Evolutionary conservation across 495 filamentous ascomycete genomes (phyloP).

Genomic region (Hyphodiscus hymeniophilus): DNA sequence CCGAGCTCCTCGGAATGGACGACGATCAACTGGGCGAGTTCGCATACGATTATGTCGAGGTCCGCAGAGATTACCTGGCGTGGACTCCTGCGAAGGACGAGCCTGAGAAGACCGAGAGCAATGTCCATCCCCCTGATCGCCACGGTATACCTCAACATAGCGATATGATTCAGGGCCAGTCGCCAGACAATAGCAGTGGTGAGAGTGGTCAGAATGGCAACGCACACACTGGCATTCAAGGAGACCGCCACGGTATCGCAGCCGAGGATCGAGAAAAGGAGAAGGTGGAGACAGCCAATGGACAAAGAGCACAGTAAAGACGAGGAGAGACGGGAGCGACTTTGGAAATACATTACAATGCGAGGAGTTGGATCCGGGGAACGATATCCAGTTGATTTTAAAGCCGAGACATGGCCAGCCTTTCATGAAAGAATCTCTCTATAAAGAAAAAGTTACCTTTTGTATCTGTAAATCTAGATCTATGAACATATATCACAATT

Average conservation of each 20-base stretch:
- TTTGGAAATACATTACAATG: not conserved
- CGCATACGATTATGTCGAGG: conserved; percentile 98
- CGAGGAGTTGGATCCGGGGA: not conserved
- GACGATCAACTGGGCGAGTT: conserved; percentile 99
- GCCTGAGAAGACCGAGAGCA: conserved; percentile 48
- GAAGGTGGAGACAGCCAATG: not conserved
- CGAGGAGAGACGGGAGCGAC: not conserved
- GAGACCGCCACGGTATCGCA: conserved; percentile 36
- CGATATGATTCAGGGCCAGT: conserved; percentile 50
- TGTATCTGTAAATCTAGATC: too few relatives aligned
- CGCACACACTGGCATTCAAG: conserved; percentile 14
- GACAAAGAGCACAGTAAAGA: too few relatives aligned
- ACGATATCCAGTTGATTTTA: not conserved
- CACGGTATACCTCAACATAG: conserved; percentile 79
- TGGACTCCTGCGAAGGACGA: conserved; percentile 68
- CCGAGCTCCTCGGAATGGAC: conserved; percentile 97
- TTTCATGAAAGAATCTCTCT: too few relatives aligned
- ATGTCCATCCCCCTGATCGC: conserved; percentile 58
- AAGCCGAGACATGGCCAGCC: not conserved
- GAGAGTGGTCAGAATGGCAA: not conserved
- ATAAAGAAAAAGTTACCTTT: too few relatives aligned
- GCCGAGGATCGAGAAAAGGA: conserved; percentile 22
- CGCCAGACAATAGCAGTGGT: conserved; percentile 1
- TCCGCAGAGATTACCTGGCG: conserved; percentile 92
- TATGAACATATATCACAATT: too few relatives aligned